phyloP scores from a whole-genome alignment of 2,329 filamentous ascomycete species.

The Macrophomina phaseolina region DNA sequence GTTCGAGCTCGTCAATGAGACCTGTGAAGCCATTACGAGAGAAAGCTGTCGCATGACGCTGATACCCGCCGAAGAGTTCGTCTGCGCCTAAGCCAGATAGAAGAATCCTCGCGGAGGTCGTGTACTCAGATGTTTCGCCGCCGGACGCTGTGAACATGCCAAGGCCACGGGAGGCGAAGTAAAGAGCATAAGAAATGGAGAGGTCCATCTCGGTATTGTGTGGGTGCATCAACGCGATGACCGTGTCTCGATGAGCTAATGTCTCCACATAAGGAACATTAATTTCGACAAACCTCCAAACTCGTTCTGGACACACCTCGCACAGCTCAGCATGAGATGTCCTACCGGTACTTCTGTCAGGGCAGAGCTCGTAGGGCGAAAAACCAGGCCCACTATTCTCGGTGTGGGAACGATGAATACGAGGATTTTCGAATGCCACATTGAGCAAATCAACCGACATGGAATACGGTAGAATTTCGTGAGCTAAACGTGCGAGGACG shows the following conservation, averaged over 20 bases:
- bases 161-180: constrained; percentile 83
- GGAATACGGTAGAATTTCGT: constrained; percentile 72
- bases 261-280: constrained; percentile 83
- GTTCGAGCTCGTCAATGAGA: constrained; percentile 78
- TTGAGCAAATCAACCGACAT: constrained; percentile 88
- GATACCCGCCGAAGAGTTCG: constrained; percentile 94
- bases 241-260: constrained; percentile 67
- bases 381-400: constrained; percentile 29
- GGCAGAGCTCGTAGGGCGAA: constrained; percentile 77
- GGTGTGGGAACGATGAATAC: constrained; percentile 54
- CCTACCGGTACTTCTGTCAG: constrained; percentile 86
- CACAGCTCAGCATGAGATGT: constrained; percentile 78
- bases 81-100: constrained; percentile 94
- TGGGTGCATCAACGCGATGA: constrained; percentile 82
- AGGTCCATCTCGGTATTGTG: constrained; percentile 99
- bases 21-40: constrained; percentile 70
- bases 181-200: constrained; percentile 91
- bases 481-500: constrained; percentile 77
- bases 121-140: constrained; percentile 54
- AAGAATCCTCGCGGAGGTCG: constrained; percentile 78
- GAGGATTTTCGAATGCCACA: constrained; percentile 95
- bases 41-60: constrained; percentile 80
- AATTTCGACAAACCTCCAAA: constrained; percentile 85
- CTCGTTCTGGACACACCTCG: constrained; percentile 69
- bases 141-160: constrained; percentile 54